Evolutionary conservation across 2,329 filamentous ascomycete species (phyloP).

Genomic region (Kalmusia sp.): DNA sequence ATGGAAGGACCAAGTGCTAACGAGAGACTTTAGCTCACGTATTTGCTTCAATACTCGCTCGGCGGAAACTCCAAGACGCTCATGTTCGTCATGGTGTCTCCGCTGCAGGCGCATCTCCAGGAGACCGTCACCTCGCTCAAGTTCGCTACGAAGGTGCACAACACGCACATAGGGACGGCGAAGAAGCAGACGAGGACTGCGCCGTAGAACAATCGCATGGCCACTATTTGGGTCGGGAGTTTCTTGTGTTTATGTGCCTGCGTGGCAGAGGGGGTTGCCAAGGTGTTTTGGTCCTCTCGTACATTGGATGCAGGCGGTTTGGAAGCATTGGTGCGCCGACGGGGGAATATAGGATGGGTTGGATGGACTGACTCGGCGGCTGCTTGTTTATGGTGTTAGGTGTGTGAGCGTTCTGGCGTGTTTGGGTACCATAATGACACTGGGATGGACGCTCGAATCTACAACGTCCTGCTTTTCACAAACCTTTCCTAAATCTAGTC

Average conservation of each 20-base stretch:
- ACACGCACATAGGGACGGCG: slow-evolving; percentile 90
- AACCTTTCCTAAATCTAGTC: too few species aligned
- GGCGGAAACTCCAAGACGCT: slow-evolving; percentile 96
- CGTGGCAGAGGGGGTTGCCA: too few species aligned
- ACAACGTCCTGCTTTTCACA: too few species aligned
- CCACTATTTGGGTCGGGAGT: background rate
- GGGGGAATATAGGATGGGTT: background rate
- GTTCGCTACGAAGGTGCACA: slow-evolving; percentile 94
- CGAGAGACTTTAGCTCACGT: slow-evolving; percentile 71
- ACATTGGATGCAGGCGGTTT: background rate
- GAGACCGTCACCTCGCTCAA: slow-evolving; percentile 95
- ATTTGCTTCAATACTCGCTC: slow-evolving; percentile 91
- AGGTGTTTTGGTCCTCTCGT: slow-evolving; percentile 2
- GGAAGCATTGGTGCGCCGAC: too few species aligned
- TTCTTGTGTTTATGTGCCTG: background rate
- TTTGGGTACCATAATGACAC: background rate
- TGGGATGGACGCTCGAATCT: too few species aligned
- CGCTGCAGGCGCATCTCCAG: slow-evolving; percentile 85
- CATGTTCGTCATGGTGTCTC: slow-evolving; percentile 99
- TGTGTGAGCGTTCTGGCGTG: background rate
- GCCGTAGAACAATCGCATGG: background rate
- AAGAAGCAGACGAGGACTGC: slow-evolving; percentile 73
- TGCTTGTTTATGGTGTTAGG: background rate
- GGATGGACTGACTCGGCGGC: background rate
- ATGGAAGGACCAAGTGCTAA: slow-evolving; percentile 1